phyloP scores from a whole-genome alignment of 306 rosid genomes.

The Luffa acutangula region DNA sequence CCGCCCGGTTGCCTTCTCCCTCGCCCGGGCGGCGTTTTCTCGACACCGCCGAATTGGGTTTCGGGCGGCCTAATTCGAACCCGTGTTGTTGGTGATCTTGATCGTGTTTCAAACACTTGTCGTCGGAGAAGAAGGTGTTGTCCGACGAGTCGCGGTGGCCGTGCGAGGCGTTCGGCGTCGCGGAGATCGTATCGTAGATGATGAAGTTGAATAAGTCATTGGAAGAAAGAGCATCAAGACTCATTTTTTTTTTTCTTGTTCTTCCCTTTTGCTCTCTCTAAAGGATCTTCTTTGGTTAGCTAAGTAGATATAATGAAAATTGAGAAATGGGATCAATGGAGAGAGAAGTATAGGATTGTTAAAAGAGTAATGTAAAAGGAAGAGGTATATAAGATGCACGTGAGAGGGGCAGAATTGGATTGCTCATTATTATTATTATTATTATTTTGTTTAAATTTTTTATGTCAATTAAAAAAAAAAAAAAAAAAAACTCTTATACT shows the following conservation, averaged over 20 bases:
- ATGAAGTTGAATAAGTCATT: constrained; percentile 60
- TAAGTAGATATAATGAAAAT: neutral
- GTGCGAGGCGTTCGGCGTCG: constrained; percentile 31
- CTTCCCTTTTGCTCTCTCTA: no score
- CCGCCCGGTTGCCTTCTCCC: neutral
- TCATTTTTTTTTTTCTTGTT: constrained; percentile 21
- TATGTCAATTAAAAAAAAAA: neutral
- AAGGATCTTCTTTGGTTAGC: neutral
- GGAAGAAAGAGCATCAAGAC: constrained; percentile 55
- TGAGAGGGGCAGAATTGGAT: constrained; percentile 3
- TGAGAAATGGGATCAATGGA: neutral
- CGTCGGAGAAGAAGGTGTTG: neutral
- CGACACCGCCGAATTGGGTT: neutral
- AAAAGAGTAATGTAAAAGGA: constrained; percentile 4
- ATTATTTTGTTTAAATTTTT: neutral
- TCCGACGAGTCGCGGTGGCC: constrained; percentile 17
- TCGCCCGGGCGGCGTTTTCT: neutral
- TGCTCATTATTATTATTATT: neutral
- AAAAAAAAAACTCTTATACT: neutral
- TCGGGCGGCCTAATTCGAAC: neutral
- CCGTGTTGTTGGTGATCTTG: constrained; percentile 10
- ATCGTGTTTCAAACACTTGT: constrained; percentile 7
- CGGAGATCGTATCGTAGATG: constrained; percentile 71
- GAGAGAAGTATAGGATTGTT: neutral
- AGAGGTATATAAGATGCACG: constrained; percentile 8